Conservation (phyloP, 345 rosid genomes). For the Citrus sp. region DNA sequence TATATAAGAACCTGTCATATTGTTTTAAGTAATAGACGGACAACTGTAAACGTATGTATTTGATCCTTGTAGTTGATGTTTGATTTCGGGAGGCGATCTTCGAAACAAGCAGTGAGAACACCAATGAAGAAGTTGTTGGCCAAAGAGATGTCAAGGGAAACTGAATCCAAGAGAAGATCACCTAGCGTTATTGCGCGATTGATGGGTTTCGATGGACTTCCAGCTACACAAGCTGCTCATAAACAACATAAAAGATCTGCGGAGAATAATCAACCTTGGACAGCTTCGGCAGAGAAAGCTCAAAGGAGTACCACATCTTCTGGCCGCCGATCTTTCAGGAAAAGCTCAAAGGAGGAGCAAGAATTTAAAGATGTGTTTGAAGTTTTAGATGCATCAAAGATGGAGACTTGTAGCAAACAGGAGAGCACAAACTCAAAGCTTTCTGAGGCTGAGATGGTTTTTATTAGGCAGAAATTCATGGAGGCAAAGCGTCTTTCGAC, state of each 20-base stretch:
- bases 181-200: conserved; percentile 84
- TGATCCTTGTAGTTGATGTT: conserved; percentile 41
- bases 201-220: conserved; percentile 94
- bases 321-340: conserved; percentile 52
- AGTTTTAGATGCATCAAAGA: conserved; percentile 64
- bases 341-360: conserved; percentile 66
- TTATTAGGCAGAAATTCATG: conserved; percentile 66
- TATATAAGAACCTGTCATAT: not conserved
- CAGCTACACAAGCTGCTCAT: conserved; percentile 47
- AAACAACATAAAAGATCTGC: conserved; percentile 40
- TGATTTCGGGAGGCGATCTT: conserved; percentile 39
- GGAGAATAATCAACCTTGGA: conserved; percentile 31
- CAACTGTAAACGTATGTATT: conserved; percentile 15
- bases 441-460: conserved; percentile 67
- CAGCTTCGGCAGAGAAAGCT: conserved; percentile 24
- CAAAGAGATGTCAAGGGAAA: conserved; percentile 78
- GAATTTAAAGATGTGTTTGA: conserved; percentile 97
- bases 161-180: conserved; percentile 62
- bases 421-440: conserved; percentile 34
- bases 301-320: conserved; percentile 39
- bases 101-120: conserved; percentile 38
- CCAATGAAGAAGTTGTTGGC: conserved; percentile 75
- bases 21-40: not conserved
- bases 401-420: conserved; percentile 34
- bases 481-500: conserved; percentile 77